Evolutionary conservation across 352 stramenopile genomes (phyloP), one percentile per base, ranked within the genome.

Genomic region (Phytophthora hibernalis): DNA sequence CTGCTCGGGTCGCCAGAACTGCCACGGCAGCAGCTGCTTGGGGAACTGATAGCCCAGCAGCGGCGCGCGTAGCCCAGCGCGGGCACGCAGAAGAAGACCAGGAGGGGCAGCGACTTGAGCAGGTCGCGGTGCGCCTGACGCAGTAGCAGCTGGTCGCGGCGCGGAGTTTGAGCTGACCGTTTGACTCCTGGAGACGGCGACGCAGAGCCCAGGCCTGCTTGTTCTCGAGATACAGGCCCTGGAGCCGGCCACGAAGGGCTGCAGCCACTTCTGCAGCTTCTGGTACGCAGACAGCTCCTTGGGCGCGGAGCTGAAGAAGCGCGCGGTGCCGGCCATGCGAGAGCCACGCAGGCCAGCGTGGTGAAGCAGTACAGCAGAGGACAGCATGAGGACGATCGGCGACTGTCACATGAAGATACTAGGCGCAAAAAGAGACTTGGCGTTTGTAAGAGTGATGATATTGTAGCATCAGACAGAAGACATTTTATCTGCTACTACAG

Each of bases 1-100:
- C 50, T 96, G 85, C 16, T 91, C 85, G 1, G 86, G 72, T 7
- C 85, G 78, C 88, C 88, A 96, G 72, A 96, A 96, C 68, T 96
- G 88, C 84, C 84, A 93, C 8, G 88, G 86, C 52, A 96, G 68
- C 21, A 93, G 42, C 50, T 91, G 85, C 74, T 95, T 96, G 16
- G 86, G 88, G 65, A 93, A 96, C 61, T 92, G 82, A 65, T 93
- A 96, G 33, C 86, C 88, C 30, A 96, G 54, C 24, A 96, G 47
- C 8, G 88, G 88, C 33, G 86, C 88, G 78, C 73, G 68, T 96
- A 93, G 33, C 88, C 88, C 30, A 91, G 40, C 1, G 88, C 37
- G 16, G 88, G 88, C 38, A 96, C 76, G 37, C 70, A 77, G 52
- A 96, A 96, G 70, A 93, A 89, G 42, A 72, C 61, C 24, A 96